phyloP scores from a whole-genome alignment of 2,329 filamentous ascomycete genomes.

The Ampelomyces quisqualis region DNA sequence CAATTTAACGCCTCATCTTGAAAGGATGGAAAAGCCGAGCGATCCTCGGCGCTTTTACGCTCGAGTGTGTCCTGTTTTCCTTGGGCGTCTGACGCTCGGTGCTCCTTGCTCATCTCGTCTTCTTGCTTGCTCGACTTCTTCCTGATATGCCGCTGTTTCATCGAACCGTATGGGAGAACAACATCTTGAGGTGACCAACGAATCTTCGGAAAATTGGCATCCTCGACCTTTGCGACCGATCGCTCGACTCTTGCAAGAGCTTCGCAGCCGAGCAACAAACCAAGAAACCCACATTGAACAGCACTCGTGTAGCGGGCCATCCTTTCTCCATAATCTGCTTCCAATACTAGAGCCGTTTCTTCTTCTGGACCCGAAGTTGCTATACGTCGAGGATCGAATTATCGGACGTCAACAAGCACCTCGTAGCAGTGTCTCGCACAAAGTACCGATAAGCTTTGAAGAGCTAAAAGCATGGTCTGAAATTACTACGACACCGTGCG shows the following conservation, averaged over 20 bases:
- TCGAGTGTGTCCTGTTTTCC: not conserved
- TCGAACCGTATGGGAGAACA: not conserved
- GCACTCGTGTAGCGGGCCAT: slow-evolving; percentile 12
- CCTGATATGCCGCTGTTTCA: not conserved
- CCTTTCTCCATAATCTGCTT: slow-evolving; percentile 13
- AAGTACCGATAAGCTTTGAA: slow-evolving; percentile 4
- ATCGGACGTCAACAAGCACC: slow-evolving; percentile 7
- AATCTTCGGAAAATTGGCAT: slow-evolving; percentile 8
- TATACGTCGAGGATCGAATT: slow-evolving; percentile 17
- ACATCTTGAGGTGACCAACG: not conserved
- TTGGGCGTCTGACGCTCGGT: not conserved
- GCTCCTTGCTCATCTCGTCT: not conserved
- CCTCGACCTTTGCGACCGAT: slow-evolving; percentile 10
- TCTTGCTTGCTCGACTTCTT: not conserved
- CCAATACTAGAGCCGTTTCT: slow-evolving; percentile 18
- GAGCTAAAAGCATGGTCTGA: slow-evolving; percentile 7
- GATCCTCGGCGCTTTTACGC: not conserved
- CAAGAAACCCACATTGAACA: not conserved
- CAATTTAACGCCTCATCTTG: slow-evolving; percentile 1
- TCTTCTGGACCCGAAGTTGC: slow-evolving; percentile 15
- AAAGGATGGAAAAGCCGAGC: not conserved
- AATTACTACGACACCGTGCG: slow-evolving; percentile 7
- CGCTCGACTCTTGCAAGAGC: slow-evolving; percentile 6
- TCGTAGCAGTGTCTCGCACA: not conserved
- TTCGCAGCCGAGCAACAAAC: not conserved